Conservation (phyloP, 257 asterid genomes). For the Petunia axillaris region DNA sequence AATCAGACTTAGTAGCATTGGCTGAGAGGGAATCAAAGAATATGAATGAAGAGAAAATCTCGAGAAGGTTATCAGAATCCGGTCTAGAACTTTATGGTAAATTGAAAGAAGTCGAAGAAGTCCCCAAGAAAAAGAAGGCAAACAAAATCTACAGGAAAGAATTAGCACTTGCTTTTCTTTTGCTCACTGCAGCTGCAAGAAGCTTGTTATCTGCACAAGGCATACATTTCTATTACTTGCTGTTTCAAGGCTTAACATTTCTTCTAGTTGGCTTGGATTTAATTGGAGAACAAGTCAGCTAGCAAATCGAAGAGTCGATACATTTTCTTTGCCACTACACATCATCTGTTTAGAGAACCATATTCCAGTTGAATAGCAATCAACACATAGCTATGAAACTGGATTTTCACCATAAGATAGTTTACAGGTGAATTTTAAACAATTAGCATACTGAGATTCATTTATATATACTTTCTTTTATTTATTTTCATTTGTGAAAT, state of each 20-base stretch:
- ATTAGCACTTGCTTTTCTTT: constrained; percentile 76
- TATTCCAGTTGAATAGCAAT: constrained; percentile 32
- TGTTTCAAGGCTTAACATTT: constrained; percentile 86
- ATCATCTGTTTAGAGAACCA: constrained; percentile 36
- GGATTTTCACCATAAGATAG: constrained; percentile 34
- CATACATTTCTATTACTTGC: constrained; percentile 85
- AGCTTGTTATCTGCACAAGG: constrained; percentile 86
- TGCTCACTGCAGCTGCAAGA: constrained; percentile 85
- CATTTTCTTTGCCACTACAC: constrained; percentile 20
- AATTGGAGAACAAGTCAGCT: constrained; percentile 89
- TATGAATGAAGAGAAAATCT: constrained; percentile 60
- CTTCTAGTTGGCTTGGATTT: constrained; percentile 83
- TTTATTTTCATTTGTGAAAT: constrained; percentile 32
- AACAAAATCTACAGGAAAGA: constrained; percentile 76
- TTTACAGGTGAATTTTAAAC: constrained; percentile 28
- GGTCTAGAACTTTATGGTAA: constrained; percentile 75
- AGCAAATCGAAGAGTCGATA: constrained; percentile 23
- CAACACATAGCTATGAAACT: constrained; percentile 31
- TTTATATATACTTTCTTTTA: constrained; percentile 28
- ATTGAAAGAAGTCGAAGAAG: constrained; percentile 48
- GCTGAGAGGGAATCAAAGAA: constrained; percentile 67
- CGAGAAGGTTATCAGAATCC: constrained; percentile 77
- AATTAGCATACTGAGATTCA: constrained; percentile 30
- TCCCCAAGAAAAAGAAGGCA: constrained; percentile 49
- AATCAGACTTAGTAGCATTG: constrained; percentile 66